Base-by-base conservation (phyloP, 148 eudicot species). In the Bassia scoparia region DNA sequence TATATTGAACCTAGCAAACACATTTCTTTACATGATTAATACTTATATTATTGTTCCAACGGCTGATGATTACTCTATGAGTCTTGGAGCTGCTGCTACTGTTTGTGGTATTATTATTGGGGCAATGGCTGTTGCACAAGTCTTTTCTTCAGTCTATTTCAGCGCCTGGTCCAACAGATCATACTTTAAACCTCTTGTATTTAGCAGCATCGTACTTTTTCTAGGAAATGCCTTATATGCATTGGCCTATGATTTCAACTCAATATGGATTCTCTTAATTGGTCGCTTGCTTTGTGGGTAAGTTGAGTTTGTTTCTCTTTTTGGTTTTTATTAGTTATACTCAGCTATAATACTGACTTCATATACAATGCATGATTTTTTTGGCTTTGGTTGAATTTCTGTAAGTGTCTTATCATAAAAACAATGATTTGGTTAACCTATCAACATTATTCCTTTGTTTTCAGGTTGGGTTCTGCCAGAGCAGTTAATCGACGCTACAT, bases 151-250 rank as follows among this genome's bases (percentile, higher is more conserved):
- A 7, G 89, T 90, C 31, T 88, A 90, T 77, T 90, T 90, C 80
- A 90, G 96, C 81, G 96, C 96, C 72, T 90, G 96, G 96, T 88
- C 96, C n/a, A 90, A 90, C 65, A 90, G 48, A 74, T 90, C 96
- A 27, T 90, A 90, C 67, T 84, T 84, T 83, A 85, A 73, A 76
- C 96, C 96, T 72, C 83, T 90, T 43, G 68, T 90, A 49, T 90
- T 90, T 62, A 90, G 96, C 81, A 90, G 92, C 74, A 80, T 88
- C 53, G 90, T 87, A 46, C 89, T 90, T 50, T 63, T 85, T 68
- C 66, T 81, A 70, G 96, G 96, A 54, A 90, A 90, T 61, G 50
- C 61, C 52, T 16, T 90, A 83, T 90, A 90, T 75, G 96, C 96
- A 30, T 49, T 88, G 76, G 96, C 96, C 46, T 90, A 82, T 75